Evolutionary conservation across 2,329 filamentous ascomycete genomes (phyloP).

Genomic region (Alternaria triticimaculans): DNA sequence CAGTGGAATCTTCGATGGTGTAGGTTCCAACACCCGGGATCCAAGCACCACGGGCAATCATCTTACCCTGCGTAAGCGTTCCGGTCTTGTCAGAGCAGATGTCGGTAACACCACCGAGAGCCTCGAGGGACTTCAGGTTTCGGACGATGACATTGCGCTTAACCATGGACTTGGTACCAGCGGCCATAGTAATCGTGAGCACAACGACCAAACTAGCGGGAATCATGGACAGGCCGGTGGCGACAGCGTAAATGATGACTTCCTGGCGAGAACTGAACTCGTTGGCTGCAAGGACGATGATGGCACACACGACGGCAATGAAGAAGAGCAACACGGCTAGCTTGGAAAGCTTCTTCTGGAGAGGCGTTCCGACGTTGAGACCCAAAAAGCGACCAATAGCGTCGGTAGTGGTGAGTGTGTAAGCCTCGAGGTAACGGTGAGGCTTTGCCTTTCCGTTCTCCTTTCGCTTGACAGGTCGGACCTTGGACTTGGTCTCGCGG

Average conservation of each 20-base stretch:
- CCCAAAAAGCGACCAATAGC: constrained; percentile 49
- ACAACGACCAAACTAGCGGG: constrained; percentile 48
- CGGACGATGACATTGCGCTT: constrained; percentile 44
- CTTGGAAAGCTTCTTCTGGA: constrained; percentile 48
- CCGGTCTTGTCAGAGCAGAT: constrained; percentile 63
- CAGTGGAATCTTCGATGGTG: constrained; percentile 44
- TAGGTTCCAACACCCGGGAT: constrained; percentile 48
- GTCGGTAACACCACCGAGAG: constrained; percentile 45
- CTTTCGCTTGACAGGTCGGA: constrained; percentile 52
- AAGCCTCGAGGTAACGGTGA: constrained; percentile 57
- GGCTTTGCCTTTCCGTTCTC: constrained; percentile 42
- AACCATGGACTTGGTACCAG: constrained; percentile 48
- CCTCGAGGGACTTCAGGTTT: constrained; percentile 46
- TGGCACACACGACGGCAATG: constrained; percentile 47
- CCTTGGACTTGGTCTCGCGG: constrained; percentile 55
- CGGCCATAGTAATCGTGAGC: constrained; percentile 50
- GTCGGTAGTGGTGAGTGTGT: constrained; percentile 56
- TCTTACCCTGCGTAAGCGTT: constrained; percentile 48
- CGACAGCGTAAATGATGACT: constrained; percentile 50
- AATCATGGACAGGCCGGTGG: constrained; percentile 49
- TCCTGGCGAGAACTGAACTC: constrained; percentile 48
- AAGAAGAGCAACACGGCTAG: constrained; percentile 46
- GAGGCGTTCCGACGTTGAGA: constrained; percentile 49
- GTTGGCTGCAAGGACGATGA: constrained; percentile 52
- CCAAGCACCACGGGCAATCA: constrained; percentile 49